Base-by-base conservation (phyloP, 352 stramenopile species). In the Pythium brassicae region DNA sequence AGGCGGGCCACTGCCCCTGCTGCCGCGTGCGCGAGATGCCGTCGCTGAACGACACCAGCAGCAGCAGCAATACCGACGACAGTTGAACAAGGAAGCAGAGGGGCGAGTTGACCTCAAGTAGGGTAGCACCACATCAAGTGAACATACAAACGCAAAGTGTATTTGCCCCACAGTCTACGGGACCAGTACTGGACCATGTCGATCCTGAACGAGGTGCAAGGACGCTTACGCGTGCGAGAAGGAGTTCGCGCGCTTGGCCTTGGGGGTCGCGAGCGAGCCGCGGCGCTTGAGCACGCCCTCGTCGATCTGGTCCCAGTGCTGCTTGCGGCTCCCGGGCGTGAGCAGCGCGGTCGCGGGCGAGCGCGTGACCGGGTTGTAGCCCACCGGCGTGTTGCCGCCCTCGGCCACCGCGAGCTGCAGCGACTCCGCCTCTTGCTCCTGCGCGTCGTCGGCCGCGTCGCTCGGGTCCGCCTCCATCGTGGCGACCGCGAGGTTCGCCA, bases 1-100 rank as follows among this genome's bases (percentile, higher is more conserved):
- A 86, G 54, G 72, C 85, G 8, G 83, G 84, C 26, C 57, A 80
- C 39, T 98, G 93, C 62, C 91, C 89, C n/a, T 96, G 88, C 67
- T 97, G 87, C 50, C 83, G 90, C 34, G 58, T 89, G 5, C 23
- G 63, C 17, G 80, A 92, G 54, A 71, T 86, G 47, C 59, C 72
- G 19, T 51, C 71, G 26, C 54, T 53, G 12, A 50, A 57, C 29
- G 42, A 46, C 26, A 22, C 10, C 6, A 55, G 19, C 26, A 47
- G 9, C 4, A 55, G 51, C 27, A 51, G 34, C 39, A 19, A 9
- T 25, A 45, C 25, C 22, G 40, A 10, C 26, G 22, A 35, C 15
- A 29, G 46, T 2, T 66, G n/a, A n/a, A n/a, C n/a, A n/a, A n/a
- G n/a, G n/a, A n/a, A n/a, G n/a, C n/a, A n/a, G n/a, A n/a, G n/a